A percentile compares a stretch with the other conserved stretches of the same genome.
phyloP scores from a whole-genome alignment of 2,329 filamentous ascomycete genomes.

The Epichloe festucae region DNA sequence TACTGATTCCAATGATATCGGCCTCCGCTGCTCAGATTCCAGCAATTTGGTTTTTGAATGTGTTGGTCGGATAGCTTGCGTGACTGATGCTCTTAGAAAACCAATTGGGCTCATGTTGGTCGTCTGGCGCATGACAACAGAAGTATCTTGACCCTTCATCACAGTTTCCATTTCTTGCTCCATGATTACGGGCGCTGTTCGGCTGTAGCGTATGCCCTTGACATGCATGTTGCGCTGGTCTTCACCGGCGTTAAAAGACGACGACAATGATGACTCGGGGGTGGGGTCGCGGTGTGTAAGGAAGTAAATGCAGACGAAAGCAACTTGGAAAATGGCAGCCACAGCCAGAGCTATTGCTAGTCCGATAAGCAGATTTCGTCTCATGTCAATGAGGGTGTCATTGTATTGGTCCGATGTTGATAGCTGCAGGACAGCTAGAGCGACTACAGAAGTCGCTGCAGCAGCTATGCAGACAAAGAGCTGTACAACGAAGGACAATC shows the following conservation, averaged over 20 bases:
- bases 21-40: slow-evolving; percentile 28
- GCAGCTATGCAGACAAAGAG: slow-evolving; percentile 31
- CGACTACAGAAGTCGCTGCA: slow-evolving; percentile 30
- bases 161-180: slow-evolving; percentile 21
- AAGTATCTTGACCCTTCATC: slow-evolving; percentile 25
- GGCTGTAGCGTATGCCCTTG: slow-evolving; percentile 40
- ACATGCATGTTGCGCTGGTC: slow-evolving; percentile 18
- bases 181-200: slow-evolving; percentile 25
- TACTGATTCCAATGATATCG: slow-evolving; percentile 35
- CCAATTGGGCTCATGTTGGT: slow-evolving; percentile 13
- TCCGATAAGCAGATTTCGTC: slow-evolving; percentile 27
- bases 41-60: slow-evolving; percentile 44
- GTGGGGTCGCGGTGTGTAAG: slow-evolving; percentile 22
- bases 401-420: slow-evolving; percentile 8
- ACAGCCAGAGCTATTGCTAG: slow-evolving; percentile 31
- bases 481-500: slow-evolving; percentile 15
- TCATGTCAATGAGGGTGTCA: slow-evolving; percentile 4
- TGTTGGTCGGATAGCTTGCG: slow-evolving; percentile 37
- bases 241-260: slow-evolving; percentile 17
- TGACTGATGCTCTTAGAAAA: slow-evolving; percentile 27
- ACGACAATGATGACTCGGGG: slow-evolving; percentile 6
- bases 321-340: slow-evolving; percentile 33
- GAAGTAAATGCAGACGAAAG: slow-evolving; percentile 34
- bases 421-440: slow-evolving; percentile 26
- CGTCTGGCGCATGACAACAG: slow-evolving; percentile 26